These are phyloP conservation scores for Centaurea solstitialis DNA, from an alignment of 129 eudicot species.

Conservation along the genomic window DNA sequence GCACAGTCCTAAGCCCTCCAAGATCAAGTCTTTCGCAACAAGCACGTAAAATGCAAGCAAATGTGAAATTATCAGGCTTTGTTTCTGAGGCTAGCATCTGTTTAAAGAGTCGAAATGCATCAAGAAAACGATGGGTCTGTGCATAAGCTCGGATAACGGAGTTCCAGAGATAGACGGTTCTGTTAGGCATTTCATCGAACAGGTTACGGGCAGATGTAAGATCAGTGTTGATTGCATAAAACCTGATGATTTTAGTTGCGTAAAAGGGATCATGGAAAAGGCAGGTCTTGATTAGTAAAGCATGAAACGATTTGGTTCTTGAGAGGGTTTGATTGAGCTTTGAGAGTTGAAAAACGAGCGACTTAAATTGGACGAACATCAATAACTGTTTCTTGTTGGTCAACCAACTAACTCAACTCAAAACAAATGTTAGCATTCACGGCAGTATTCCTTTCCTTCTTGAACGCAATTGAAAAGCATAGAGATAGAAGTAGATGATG, in stretches of 20 bases:
- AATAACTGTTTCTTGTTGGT: neutral
- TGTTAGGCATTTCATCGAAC: constrained; percentile 63
- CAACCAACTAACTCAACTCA: too few relatives aligned
- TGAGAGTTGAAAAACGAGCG: constrained; percentile 53
- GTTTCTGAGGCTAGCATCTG: constrained; percentile 51
- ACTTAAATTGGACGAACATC: constrained; percentile 41
- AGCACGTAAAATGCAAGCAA: constrained; percentile 65
- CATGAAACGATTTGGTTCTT: constrained; percentile 65
- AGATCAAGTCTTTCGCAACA: constrained; percentile 47
- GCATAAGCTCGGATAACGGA: constrained; percentile 88
- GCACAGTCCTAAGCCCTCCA: constrained; percentile 47
- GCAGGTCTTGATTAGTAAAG: constrained; percentile 48
- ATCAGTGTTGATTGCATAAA: constrained; percentile 64
- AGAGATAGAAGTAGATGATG: too few relatives aligned
- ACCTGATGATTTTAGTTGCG: constrained; percentile 60
- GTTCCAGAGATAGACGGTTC: constrained; percentile 74
- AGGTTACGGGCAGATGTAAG: constrained; percentile 58
- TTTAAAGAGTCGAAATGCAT: constrained; percentile 52
- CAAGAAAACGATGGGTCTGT: constrained; percentile 37
- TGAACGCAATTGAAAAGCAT: too few relatives aligned
- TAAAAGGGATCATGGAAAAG: constrained; percentile 67
- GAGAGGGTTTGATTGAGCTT: constrained; percentile 44
- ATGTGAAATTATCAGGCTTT: constrained; percentile 72
- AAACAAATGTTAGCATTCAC: neutral
- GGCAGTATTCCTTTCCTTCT: neutral